Evolutionary conservation across 768 basidiomycete species (phyloP).

Genomic region (Lentinula sp.): DNA sequence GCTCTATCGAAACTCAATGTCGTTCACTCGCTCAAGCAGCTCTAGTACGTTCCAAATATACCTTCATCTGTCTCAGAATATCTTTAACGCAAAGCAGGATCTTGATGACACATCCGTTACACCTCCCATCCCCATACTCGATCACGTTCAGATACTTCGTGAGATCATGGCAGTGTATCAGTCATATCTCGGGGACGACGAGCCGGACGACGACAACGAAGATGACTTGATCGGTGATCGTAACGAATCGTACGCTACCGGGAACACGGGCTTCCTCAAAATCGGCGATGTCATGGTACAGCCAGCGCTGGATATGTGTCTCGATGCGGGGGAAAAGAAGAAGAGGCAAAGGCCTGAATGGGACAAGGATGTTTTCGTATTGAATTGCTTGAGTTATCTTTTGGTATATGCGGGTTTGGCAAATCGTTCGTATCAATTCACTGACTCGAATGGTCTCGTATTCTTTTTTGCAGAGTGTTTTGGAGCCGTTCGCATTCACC

Average conservation of each 20-base stretch:
- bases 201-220: slow-evolving; percentile 29
- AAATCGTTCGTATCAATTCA: not conserved
- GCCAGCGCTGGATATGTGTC: slow-evolving; percentile 75
- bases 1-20: slow-evolving; percentile 81
- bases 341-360: slow-evolving; percentile 49
- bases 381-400: slow-evolving; percentile 83
- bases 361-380: slow-evolving; percentile 78
- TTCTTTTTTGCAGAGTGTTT: slow-evolving; percentile 39
- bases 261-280: not conserved
- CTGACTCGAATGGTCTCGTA: not conserved
- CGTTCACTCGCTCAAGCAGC: slow-evolving; percentile 51
- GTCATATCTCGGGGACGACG: slow-evolving; percentile 73
- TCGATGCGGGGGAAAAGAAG: slow-evolving; percentile 61
- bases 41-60: slow-evolving; percentile 34
- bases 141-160: slow-evolving; percentile 76
- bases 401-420: slow-evolving; percentile 42
- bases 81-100: slow-evolving; percentile 40
- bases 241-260: not conserved
- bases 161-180: slow-evolving; percentile 90
- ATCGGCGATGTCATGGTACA: slow-evolving; percentile 58
- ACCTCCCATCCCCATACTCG: slow-evolving; percentile 75
- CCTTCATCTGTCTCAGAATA: not conserved
- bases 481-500: slow-evolving; percentile 69
- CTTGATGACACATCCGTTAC: slow-evolving; percentile 62
- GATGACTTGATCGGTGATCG: slow-evolving; percentile 41